Conservation (phyloP, 306 rosid genomes). For the Ziziphus jujuba region DNA sequence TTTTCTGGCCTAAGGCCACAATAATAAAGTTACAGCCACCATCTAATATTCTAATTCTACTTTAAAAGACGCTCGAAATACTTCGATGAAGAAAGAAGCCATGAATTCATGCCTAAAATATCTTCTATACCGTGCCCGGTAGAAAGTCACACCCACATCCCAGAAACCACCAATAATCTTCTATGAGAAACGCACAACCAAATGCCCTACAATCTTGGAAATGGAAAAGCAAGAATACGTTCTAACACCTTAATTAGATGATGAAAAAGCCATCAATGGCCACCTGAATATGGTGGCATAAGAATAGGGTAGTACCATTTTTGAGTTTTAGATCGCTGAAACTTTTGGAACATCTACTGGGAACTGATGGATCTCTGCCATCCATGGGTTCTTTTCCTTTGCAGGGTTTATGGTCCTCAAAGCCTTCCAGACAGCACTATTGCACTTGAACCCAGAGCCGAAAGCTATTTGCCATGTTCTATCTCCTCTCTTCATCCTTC, state of each 20-base stretch:
- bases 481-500: constrained; percentile 82
- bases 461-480: constrained; percentile 96
- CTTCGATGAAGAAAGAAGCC: too few species aligned
- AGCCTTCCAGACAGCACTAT: constrained; percentile 96
- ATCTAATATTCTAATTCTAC: too few species aligned
- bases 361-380: constrained; percentile 68
- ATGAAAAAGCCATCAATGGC: constrained; percentile 20
- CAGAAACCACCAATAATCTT: constrained; percentile 16
- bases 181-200: constrained; percentile 27
- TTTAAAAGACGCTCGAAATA: too few species aligned
- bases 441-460: constrained; percentile 90
- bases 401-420: constrained; percentile 64
- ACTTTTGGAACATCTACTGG: constrained; percentile 79
- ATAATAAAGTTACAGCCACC: too few species aligned
- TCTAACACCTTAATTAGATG: constrained; percentile 5
- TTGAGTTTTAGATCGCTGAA: constrained; percentile 40
- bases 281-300: constrained; percentile 26
- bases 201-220: constrained; percentile 12
- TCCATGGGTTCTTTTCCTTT: constrained; percentile 80
- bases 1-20: too few species aligned
- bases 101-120: too few species aligned
- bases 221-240: constrained; percentile 24
- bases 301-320: constrained; percentile 6
- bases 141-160: background rate
- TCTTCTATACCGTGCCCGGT: background rate